phyloP scores from a whole-genome alignment of 2,329 filamentous ascomycete species.

The Fusarium sp. region DNA sequence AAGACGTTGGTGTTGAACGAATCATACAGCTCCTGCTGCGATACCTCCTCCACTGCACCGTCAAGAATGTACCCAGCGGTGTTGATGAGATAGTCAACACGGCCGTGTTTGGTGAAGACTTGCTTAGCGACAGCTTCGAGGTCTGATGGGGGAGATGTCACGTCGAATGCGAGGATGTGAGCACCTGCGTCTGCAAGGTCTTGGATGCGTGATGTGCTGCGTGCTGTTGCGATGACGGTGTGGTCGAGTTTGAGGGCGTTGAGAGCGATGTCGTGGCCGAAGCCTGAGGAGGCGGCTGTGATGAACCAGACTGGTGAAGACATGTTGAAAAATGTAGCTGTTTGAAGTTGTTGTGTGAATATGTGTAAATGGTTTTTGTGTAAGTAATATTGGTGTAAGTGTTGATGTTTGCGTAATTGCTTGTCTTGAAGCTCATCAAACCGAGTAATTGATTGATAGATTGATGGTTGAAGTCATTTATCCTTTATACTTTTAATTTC shows the following conservation, averaged over 20 bases:
- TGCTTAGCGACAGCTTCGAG: conserved; percentile 55
- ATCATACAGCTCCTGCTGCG: conserved; percentile 54
- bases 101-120: conserved; percentile 52
- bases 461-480: too few species aligned
- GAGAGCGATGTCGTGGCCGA: conserved; percentile 61
- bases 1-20: conserved; percentile 68
- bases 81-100: conserved; percentile 64
- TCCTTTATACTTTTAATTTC: not conserved
- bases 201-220: conserved; percentile 56
- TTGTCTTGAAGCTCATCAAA: not conserved
- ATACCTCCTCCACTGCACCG: conserved; percentile 58
- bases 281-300: conserved; percentile 64
- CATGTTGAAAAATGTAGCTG: not conserved
- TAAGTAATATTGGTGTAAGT: not conserved
- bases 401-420: not conserved
- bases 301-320: conserved; percentile 64
- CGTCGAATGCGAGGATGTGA: conserved; percentile 60
- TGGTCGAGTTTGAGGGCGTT: conserved; percentile 62
- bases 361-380: not conserved
- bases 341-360: not conserved
- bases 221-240: conserved; percentile 64
- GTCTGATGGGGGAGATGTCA: conserved; percentile 56
- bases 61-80: conserved; percentile 61
- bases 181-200: conserved; percentile 61
- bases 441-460: too few species aligned